Base-by-base conservation (phyloP, 2,329 filamentous ascomycete genomes). In the Diaporthe amygdali region DNA sequence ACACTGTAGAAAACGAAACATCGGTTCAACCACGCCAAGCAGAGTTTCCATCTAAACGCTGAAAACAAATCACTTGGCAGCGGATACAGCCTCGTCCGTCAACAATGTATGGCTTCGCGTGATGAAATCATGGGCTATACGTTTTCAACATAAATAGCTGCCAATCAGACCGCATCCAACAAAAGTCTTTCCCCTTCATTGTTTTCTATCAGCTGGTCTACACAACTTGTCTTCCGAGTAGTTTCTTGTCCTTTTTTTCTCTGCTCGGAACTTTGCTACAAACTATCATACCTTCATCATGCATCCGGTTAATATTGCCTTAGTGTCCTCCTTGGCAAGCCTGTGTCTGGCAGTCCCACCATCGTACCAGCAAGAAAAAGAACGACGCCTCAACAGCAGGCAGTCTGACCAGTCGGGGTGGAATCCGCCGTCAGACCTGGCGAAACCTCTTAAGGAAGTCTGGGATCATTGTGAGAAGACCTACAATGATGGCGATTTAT, bases 401-500 rank as follows among this genome's bases (percentile, higher is more conserved):
- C 56, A 61, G 10, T 32, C 56, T 1, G 17, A 61, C 25, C 44
- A 32, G 39, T 32, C 56, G 15, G 56, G 56, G 46, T 61, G 56
- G 56, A 46, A 61, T 27, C 56, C 56, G 22, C 56, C 56, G 2
- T 25, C 56, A 32, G 56, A 61, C 39, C 30, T 61, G 56, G 56
- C 27, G 17, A 46, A 46, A 39, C 56, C 56, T 46, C 39, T 61
- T 8, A 61, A 61, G 39, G 56, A 61, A 32, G 56, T 61, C 25
- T 61, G 56, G 39, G 56, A 61, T 9, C 56, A 61, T 7, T 61
- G 56, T 61, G 56, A 61, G 56, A 61, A 61, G 22, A 46, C 56
- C 0, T 61, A 46, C 56, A 32, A 30, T 14, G 56, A 27, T 5
- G 56, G 56, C 30, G 56, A 61, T 10, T 2, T 61, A 17, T 61